Evolutionary conservation across 371 early-diverging fungal species (phyloP).

Genomic region (Rhizopus stolonifer): DNA sequence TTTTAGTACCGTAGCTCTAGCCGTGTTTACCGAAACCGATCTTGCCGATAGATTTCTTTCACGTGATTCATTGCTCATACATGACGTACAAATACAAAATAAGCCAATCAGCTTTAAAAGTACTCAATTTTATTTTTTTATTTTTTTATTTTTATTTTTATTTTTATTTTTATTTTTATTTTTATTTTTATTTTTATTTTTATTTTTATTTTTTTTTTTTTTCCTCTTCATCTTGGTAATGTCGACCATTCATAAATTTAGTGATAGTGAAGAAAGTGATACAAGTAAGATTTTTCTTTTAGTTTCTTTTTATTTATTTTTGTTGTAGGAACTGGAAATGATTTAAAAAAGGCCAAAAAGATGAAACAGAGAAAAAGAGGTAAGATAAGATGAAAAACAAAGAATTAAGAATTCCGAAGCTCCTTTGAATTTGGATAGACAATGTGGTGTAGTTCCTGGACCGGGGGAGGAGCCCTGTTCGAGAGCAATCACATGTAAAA

Average conservation of each 20-base stretch:
- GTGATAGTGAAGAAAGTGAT: conserved; percentile 4
- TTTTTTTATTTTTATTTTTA: neutral
- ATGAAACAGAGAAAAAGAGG: neutral
- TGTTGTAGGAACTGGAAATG: neutral
- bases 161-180: neutral
- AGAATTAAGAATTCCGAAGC: conserved; percentile 22
- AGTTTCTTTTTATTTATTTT: neutral
- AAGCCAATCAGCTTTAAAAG: no score
- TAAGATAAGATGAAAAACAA: neutral
- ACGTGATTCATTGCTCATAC: no score
- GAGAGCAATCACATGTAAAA: conserved; percentile 83
- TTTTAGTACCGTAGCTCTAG: no score
- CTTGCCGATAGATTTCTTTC: no score
- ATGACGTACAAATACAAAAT: no score
- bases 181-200: neutral
- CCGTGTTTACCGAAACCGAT: no score
- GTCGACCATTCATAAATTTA: neutral
- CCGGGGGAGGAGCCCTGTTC: conserved; percentile 66
- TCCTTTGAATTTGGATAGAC: conserved; percentile 77
- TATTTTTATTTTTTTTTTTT: neutral
- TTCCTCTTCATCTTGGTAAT: neutral
- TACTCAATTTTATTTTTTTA: neutral
- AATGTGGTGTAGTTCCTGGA: conserved; percentile 73
- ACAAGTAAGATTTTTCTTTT: neutral
- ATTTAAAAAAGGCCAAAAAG: neutral